Evolutionary conservation across 768 basidiomycete genomes (phyloP).

Genomic region (Suillus lakei): DNA sequence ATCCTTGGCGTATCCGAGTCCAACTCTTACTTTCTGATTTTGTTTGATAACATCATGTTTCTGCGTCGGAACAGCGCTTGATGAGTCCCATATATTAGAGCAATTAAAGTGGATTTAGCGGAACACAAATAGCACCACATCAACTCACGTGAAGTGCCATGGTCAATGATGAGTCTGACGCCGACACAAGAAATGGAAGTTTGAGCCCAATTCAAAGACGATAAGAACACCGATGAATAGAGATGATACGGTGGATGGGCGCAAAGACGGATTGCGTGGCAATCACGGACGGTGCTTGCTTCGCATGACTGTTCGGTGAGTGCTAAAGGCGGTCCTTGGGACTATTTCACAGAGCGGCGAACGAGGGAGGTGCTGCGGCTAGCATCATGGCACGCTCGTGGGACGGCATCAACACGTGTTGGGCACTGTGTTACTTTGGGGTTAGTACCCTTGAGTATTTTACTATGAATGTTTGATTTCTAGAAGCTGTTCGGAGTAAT

Average conservation of each 20-base stretch:
- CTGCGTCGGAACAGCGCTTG: background rate
- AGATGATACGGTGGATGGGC: background rate
- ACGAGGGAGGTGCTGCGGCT: slow-evolving; percentile 25
- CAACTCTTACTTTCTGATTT: too few relatives aligned
- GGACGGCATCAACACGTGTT: slow-evolving; percentile 36
- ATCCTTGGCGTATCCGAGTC: background rate
- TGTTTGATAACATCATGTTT: background rate
- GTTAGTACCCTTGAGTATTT: slow-evolving; percentile 29
- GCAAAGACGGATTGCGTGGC: background rate
- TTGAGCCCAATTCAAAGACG: background rate
- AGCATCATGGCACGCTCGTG: slow-evolving; percentile 32
- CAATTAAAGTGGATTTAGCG: slow-evolving; percentile 2
- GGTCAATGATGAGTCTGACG: background rate
- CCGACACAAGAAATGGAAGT: slow-evolving; percentile 2
- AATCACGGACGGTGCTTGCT: background rate
- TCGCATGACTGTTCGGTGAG: background rate
- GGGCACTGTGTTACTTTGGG: slow-evolving; percentile 24
- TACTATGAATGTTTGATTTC: background rate
- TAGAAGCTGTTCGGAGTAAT: slow-evolving; percentile 31
- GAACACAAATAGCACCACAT: background rate
- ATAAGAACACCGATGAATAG: background rate
- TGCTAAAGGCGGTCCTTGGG: slow-evolving; percentile 3
- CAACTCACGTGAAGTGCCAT: background rate
- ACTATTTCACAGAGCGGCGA: background rate
- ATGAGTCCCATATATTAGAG: background rate